These are phyloP conservation scores for Tinospora cordifolia DNA, from an alignment of 164 flowering plant species.

Conservation along the genomic window DNA sequence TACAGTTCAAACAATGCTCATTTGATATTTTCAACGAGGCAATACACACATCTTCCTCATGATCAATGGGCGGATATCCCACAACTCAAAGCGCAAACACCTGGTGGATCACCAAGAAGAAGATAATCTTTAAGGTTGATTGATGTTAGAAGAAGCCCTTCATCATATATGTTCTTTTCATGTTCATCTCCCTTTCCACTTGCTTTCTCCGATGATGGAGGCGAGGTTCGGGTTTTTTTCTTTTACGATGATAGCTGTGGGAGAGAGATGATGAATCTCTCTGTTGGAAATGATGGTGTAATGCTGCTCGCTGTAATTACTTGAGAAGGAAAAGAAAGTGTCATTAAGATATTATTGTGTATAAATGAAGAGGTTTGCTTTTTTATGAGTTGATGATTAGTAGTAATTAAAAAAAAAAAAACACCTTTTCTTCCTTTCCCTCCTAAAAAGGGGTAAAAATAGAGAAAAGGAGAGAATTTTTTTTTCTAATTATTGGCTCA, in stretches of 20 bases:
- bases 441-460: too few species aligned
- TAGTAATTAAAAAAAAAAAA: background rate
- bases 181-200: too few species aligned
- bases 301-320: background rate
- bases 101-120: slow-evolving; percentile 20
- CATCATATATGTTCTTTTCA: background rate
- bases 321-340: background rate
- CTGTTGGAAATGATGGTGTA: background rate
- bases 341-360: background rate
- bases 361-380: slow-evolving; percentile 6
- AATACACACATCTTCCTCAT: slow-evolving; percentile 6
- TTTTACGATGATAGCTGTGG: background rate
- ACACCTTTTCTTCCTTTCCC: background rate
- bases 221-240: background rate
- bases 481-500: too few species aligned
- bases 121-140: background rate
- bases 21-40: slow-evolving; percentile 8
- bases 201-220: background rate
- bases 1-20: slow-evolving; percentile 10
- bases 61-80: slow-evolving; percentile 15
- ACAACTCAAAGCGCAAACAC: slow-evolving; percentile 8
- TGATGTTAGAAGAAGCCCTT: background rate
- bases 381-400: background rate
- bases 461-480: too few species aligned
- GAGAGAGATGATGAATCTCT: background rate